Base-by-base conservation (phyloP, 768 basidiomycete genomes). In the Cystoderma amianthinum region DNA sequence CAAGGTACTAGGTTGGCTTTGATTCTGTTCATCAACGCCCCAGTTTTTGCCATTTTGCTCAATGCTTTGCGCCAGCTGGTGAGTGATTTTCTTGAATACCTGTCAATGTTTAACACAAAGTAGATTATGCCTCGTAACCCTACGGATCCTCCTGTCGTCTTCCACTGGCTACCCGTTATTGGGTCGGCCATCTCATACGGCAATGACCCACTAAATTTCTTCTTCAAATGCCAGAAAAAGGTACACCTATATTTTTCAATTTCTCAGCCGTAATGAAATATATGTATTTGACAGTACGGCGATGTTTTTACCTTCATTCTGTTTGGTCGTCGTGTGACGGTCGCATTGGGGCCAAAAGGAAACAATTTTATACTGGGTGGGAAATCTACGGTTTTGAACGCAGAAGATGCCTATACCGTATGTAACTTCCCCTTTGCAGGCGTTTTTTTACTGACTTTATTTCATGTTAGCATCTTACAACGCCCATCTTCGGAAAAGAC, bases 391-490 rank as follows among this genome's bases (percentile, higher is more conserved):
- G 81, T 88, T 19, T 82, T 99, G 47, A 94, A 87, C 33, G 96
- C 96, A 1, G 96, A 99, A 64, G 92, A 93, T 48, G 96, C 92
- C 4, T 99, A 99, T 62, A 93, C 77, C n/a, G 89, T 88, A 54
- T 33, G 68, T 59, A 7, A 5, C 21, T 11, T 6, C 17, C 1
- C 24, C 39, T 2, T 40, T 2, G 9, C 38, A 6, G 23, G 3
- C 5, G 32, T 24, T 17, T 25, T 38, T 25, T 52, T 44, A 44
- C 33, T 41, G 34, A 41, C 25, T 13, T 17, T 7, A 15, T 30
- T 15, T 41, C 34, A 5, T 22, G 19, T 11, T 50, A 95, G 92
- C 85, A 88, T 56, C 65, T 94, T 34, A 95, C 93, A 0, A 94
- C 86, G 0, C 95, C 95, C 3, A 82, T 98, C 10, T 99, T 99